Evolutionary conservation across 768 basidiomycete genomes (phyloP).

Genomic region (Kwoniella europaea): DNA sequence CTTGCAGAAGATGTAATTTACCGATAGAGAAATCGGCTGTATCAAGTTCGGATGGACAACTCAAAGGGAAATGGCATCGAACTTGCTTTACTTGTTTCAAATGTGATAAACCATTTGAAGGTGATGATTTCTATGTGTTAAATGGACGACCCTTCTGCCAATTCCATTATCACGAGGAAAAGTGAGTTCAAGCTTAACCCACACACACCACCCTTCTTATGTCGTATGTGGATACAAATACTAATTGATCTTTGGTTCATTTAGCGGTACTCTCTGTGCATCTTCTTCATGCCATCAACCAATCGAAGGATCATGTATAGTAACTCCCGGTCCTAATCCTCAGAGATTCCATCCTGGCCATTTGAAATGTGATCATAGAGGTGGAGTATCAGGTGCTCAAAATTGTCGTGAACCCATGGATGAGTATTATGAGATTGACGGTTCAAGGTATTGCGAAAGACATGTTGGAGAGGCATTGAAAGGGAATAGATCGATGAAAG

Average conservation of each 20-base stretch:
- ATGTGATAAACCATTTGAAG: slow-evolving; percentile 88
- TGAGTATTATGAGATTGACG: slow-evolving; percentile 85
- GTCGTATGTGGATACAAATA: not conserved
- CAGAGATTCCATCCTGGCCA: slow-evolving; percentile 87
- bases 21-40: slow-evolving; percentile 92
- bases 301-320: slow-evolving; percentile 90
- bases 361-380: slow-evolving; percentile 75
- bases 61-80: slow-evolving; percentile 93
- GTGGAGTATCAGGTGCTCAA: slow-evolving; percentile 58
- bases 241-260: not conserved
- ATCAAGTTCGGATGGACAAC: slow-evolving; percentile 86
- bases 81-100: slow-evolving; percentile 86
- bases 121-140: slow-evolving; percentile 87
- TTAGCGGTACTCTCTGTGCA: slow-evolving; percentile 76
- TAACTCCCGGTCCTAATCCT: slow-evolving; percentile 68
- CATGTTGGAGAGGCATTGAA: slow-evolving; percentile 64
- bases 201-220: not conserved
- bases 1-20: slow-evolving; percentile 83
- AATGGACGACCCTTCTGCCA: slow-evolving; percentile 89
- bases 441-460: slow-evolving; percentile 77
- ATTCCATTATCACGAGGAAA: slow-evolving; percentile 90
- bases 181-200: slow-evolving; percentile 63
- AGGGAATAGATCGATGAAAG: slow-evolving; percentile 60
- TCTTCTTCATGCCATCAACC: slow-evolving; percentile 78
- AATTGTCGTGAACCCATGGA: slow-evolving; percentile 63